Base-by-base conservation (phyloP, 108 stramenopile species). In the Conticribra guillardii region DNA sequence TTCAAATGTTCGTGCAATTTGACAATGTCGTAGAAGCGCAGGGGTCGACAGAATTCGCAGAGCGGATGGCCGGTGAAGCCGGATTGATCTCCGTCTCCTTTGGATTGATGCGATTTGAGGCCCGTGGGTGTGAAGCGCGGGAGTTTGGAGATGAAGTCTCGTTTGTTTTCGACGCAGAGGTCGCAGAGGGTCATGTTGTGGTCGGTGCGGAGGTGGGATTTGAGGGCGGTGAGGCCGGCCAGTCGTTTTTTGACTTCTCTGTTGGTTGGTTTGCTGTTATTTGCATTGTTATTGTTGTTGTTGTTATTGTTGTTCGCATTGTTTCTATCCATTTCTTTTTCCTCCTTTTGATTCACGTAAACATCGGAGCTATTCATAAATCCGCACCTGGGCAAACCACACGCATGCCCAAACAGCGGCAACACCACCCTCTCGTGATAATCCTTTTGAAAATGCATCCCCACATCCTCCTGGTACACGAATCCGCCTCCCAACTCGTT, bases 31-130 rank as follows among this genome's bases (percentile, higher is more conserved):
- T 96, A 94, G 32, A 92, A 93, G 9, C 92, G 73, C 32, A 76
- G 78, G 2, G 89, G 89, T 9, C 74, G 61, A 64, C 96, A 96
- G 63, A 96, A 94, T 64, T 93, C 90, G 73, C 96, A 96, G 15
- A 90, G 28, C 1, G 92, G 90, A 67, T 94, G 96, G 4, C 96
- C 96, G 3, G 52, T 56, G 62, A 92, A 91, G 19, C 89, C 95
- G 0, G 81, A 82, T 3, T 46, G 60, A 0, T 76, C 71, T 24
- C 90, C 89, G 63, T 93, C 93, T 31, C 93, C 93, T 18, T 79
- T 64, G 32, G 65, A 73, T 53, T 87, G 49, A 58, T 96, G 96
- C 0, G 64, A 68, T 67, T 90, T 86, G 28, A 94, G 69, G 34
- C 87, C 87, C 9, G 51, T 27, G 14, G 84, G 83, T 11, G 89